Evolutionary conservation across 2,329 filamentous ascomycete species (phyloP).

Genomic region (Escovopsis sp.): DNA sequence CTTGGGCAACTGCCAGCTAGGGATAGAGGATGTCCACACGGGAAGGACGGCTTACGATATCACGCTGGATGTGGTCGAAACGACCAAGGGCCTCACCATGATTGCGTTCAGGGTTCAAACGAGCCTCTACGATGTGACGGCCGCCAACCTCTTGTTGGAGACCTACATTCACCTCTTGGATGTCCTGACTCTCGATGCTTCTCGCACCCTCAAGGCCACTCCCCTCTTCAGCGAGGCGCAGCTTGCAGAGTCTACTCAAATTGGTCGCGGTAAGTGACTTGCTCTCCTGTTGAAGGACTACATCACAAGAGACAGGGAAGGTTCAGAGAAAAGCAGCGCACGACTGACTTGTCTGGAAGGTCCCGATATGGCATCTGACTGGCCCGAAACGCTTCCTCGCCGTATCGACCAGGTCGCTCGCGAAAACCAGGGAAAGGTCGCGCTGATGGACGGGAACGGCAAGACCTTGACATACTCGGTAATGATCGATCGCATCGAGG

Average conservation of each 20-base stretch:
- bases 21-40: conserved; percentile 6
- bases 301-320: too few relatives aligned
- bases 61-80: conserved; percentile 22
- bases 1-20: conserved; percentile 8
- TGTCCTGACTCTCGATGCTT: conserved; percentile 7
- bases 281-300: not conserved
- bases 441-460: conserved; percentile 10
- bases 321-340: too few relatives aligned
- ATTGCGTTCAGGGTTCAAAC: not conserved
- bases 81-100: conserved; percentile 4
- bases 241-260: not conserved
- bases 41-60: conserved; percentile 16
- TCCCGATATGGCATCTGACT: conserved; percentile 10
- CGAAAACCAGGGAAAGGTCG: conserved; percentile 5
- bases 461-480: conserved; percentile 18
- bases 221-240: conserved; percentile 1
- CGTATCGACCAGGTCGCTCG: conserved; percentile 20
- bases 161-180: conserved; percentile 9
- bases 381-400: conserved; percentile 19
- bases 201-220: not conserved
- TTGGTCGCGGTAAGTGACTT: conserved; percentile 4
- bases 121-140: not conserved
- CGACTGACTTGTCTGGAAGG: not conserved
- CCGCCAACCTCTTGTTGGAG: conserved; percentile 1
- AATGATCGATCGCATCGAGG: conserved; percentile 17